These are phyloP conservation scores for Pythium aristosporum DNA, from an alignment of 352 stramenopile species.

Conservation along the genomic window DNA sequence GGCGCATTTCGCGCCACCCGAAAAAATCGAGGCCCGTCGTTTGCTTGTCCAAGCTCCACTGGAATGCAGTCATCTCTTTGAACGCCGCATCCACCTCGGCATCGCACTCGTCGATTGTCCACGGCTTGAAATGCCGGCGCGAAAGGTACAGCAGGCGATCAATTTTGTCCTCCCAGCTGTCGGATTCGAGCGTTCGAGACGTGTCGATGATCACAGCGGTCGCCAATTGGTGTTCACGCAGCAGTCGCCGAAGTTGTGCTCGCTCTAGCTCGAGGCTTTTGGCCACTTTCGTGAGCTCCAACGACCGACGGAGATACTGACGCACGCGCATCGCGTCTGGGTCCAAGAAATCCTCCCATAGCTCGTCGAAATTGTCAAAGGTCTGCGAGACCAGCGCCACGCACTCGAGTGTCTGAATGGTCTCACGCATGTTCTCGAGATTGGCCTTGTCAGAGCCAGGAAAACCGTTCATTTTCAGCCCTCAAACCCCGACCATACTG, in stretches of 20 bases:
- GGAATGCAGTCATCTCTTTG: neutral
- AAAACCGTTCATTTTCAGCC: neutral
- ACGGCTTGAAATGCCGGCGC: neutral
- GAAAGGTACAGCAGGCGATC: neutral
- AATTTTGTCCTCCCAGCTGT: neutral
- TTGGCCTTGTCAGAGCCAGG: neutral
- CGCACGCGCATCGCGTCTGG: neutral
- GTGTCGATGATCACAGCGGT: neutral
- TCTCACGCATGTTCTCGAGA: neutral
- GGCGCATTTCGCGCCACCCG: conserved; percentile 14
- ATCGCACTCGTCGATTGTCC: neutral
- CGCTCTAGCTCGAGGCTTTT: neutral
- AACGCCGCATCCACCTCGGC: neutral
- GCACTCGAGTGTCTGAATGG: neutral
- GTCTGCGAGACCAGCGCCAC: neutral
- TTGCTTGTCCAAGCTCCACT: neutral
- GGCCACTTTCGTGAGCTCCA: neutral
- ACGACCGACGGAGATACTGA: neutral
- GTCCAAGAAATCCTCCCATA: conserved; percentile 1
- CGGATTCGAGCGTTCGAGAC: neutral
- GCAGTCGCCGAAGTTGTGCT: neutral
- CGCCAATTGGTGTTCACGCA: neutral
- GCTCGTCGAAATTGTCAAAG: neutral
- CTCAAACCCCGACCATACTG: too few species aligned
- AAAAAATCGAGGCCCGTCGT: conserved; percentile 11